Evolutionary conservation across 495 filamentous ascomycete species (phyloP), one percentile per base, ranked within the genome.

Genomic region (Xylaria sp.): DNA sequence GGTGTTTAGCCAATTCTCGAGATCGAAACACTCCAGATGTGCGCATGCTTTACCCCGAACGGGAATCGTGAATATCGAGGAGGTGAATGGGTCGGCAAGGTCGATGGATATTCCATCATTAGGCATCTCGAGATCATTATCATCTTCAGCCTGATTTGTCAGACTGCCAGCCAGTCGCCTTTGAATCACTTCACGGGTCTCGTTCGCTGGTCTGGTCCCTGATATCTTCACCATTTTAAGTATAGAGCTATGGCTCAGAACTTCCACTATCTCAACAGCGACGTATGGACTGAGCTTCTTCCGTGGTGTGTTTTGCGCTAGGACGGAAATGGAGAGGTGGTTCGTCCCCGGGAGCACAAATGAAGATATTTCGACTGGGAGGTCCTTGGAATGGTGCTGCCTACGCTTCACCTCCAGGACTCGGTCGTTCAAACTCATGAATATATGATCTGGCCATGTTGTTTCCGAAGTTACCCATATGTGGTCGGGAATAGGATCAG

Each of bases 11-110:
- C 92, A 97, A 0, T 88, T 93, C 33, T 93, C 88, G 29, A 96
- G 90, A 77, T 98, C 95, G 77, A 98, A 97, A 77, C 93, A 97
- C 79, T 97, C 93, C 44, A 88, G 80, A 77, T 98, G 95, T 8
- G 80, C 80, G 78, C 87, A 89, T 19, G 55, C 58, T 8, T 72
- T 80, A 17, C 92, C 89, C 21, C 94, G 90, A 8, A 88, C 92
- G 4, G 94, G 94, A 0, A 86, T 81, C 3, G 87, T 81, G 76
- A 91, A 94, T n/a, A 97, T 88, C 4, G 79, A 80, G 0, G 88
- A 85, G 61, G 84, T 90, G 78, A 93, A 94, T 0, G 94, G 93
- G 76, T 97, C 93, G 12, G 91, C 85, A 3, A 97, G 85, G 68
- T 90, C 87, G 71, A 98, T 87, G 29, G 85, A 87, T n/a, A 96